Base-by-base conservation (phyloP, 1,284 basidiomycete genomes). In the Cryptococcus jaspeensis region DNA sequence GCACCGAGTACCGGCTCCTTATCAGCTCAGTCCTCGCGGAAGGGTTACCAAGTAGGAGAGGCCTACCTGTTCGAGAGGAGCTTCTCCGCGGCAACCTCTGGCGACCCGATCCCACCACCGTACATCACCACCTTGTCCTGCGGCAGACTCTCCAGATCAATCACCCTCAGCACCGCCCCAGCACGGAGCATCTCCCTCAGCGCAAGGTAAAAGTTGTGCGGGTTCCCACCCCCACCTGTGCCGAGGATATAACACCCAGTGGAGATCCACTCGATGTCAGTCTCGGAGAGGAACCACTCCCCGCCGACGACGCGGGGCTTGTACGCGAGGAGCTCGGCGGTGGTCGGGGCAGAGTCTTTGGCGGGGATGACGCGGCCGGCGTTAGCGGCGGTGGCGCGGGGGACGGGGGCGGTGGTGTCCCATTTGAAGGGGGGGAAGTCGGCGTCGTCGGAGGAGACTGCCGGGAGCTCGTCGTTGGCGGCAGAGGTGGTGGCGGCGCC, bases 61-160 rank as follows among this genome's bases (percentile, higher is more conserved):
- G 28, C 43, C 28, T 16, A 45, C 53, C 58, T 52, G 1, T 57
- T 60, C 18, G 52, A 44, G 36, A 62, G 50, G 11, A 71, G 52
- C 39, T 66, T 58, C 58, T 73, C 71, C 28, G 50, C 43, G 11
- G 57, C 55, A 12, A 80, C 82, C 56, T 81, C 81, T 2, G 83
- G 83, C 9, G 81, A 81, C 0, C 83, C 83, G 76, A 80, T 78
- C 22, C 75, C 80, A 32, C 72, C 71, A 73, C 76, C 73, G 66
- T 70, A 73, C 5, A 56, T 51, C 18, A 68, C 51, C 25, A 64
- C 23, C 11, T 52, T 54, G 39, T 64, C 58, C 7, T 42, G 39
- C 12, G 50, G 39, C 36, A 74, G 38, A 0, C 45, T 38, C 5
- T 59, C 48, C 1, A 73, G 44, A 53, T 75, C 73, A 45, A 74